Evolutionary conservation across 1,139 yeast genomes (phyloP), one percentile per base, ranked within the genome.

Genomic region (Candida buenavistaensis): DNA sequence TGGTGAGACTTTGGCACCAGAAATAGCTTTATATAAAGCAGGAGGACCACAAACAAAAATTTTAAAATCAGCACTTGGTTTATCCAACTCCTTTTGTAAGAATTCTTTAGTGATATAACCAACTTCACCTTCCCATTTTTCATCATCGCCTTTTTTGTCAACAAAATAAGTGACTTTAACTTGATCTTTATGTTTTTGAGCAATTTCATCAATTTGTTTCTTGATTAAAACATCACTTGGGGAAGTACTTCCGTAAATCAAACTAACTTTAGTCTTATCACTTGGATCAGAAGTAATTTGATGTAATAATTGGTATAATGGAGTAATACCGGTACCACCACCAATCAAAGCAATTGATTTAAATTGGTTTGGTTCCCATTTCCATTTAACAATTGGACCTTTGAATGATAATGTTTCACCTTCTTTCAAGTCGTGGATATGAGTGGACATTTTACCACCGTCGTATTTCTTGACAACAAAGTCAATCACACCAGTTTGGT

Each of bases 281-380:
- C 68, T 72, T 14, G 94, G 90, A 54, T 86, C 80, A 46, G 72
- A 69, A 51, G 85, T 80, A 49, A 89, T 82, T 35, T 89, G 89
- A 49, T 82, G 79, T 50, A 89, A 75, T 55, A 89, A 84, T 68
- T 89, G 96, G 63, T 81, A 85, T 80, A 90, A 86, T 50, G 97
- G 97, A 21, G 97, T 85, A 53, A 89, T 85, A 50, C 96, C 97
- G 29, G 95, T 85, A 55, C 98, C 98, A 50, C 96, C 96, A 27
- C 96, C 96, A 48, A 92, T 81, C 89, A 92, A 89, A 39, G 84
- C 85, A 48, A 87, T 77, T 37, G 77, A 73, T 41, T 77, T 69
- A 45, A 80, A 82, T 76, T 85, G 82, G 60, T 88, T 88, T 49
- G 95, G 88, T 55, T 78, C 77, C 90, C 95, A 88, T 58, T 84